Base-by-base conservation (phyloP, 805 yeast species). In the Sugiyamaella marilandica region DNA sequence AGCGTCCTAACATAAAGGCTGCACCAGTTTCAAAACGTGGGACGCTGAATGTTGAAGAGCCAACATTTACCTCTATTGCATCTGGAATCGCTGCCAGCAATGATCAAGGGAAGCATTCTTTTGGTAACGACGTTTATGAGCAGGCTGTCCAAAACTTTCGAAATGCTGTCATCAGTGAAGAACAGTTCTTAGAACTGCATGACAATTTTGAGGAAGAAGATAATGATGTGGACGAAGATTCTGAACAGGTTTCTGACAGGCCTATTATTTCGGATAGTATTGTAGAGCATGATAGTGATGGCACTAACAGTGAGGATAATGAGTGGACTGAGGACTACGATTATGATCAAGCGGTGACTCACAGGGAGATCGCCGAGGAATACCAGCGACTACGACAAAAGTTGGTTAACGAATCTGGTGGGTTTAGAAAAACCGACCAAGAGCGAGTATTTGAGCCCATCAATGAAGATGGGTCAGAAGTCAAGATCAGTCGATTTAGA, bases 381-480 rank as follows among this genome's bases (percentile, higher is more conserved):
- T 87, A 87, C 61, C 78, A 81, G 29, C 70, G 74, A 43, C 62
- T 85, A 55, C 73, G 85, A 46, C 78, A 79, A 49, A 74, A 73
- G 54, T 58, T 71, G 18, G 71, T 87, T 57, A 66, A 79, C 33
- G 66, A 69, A 19, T 71, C 76, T 34, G 79, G 79, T 1, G 83
- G 83, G 2, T 79, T 63, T 53, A 69, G 64, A 48, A 71, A 73
- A 54, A 68, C 77, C 1, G 77, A 75, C 1, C 69, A 72, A 47
- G 87, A 79, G 39, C 60, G 68, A 54, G 91, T 82, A 52, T 60
- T 80, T 16, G 95, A 85, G 61, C 89, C 88, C 0, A 70, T 85
- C 5, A 89, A 85, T 59, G 84, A 80, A 51, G 61, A 69, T 36
- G 88, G 88, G 0, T 76, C 80, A 51, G 82, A 82, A 0, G 64